A percentile compares a stretch with the other conserved stretches of the same genome.
Evolutionary conservation across 148 eudicot genomes (phyloP).

Genomic region (Camellia lanceoleosa): DNA sequence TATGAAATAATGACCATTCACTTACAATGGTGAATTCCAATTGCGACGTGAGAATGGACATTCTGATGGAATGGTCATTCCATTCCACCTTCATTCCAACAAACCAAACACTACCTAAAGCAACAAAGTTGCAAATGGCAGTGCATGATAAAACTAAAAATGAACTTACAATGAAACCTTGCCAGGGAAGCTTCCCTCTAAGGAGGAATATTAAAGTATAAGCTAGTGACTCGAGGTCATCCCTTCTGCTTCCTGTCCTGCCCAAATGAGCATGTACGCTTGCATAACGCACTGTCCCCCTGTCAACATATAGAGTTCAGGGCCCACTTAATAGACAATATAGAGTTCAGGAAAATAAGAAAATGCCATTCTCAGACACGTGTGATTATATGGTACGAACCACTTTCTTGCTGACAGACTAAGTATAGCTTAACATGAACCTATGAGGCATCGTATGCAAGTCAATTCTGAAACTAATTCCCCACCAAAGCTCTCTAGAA

Average conservation of each 20-base stretch:
- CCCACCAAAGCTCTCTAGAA: background rate
- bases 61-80: no score
- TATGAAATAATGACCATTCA: no score
- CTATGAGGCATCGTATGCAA: background rate
- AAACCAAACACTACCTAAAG: background rate
- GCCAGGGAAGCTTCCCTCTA: constrained; percentile 55
- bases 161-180: constrained; percentile 40
- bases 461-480: background rate
- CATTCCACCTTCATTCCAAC: no score
- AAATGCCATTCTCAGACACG: background rate
- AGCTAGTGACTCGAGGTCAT: constrained; percentile 55
- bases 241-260: constrained; percentile 55
- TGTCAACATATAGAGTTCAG: constrained; percentile 14
- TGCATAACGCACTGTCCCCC: constrained; percentile 58
- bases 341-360: background rate
- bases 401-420: background rate
- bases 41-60: no score
- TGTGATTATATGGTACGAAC: background rate
- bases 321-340: constrained; percentile 5
- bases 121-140: background rate
- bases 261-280: constrained; percentile 63
- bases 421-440: background rate
- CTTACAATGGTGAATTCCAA: no score
- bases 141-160: background rate
- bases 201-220: constrained; percentile 50